Evolutionary conservation across 805 yeast genomes (phyloP).

Genomic region (Candida coleopterorum): DNA sequence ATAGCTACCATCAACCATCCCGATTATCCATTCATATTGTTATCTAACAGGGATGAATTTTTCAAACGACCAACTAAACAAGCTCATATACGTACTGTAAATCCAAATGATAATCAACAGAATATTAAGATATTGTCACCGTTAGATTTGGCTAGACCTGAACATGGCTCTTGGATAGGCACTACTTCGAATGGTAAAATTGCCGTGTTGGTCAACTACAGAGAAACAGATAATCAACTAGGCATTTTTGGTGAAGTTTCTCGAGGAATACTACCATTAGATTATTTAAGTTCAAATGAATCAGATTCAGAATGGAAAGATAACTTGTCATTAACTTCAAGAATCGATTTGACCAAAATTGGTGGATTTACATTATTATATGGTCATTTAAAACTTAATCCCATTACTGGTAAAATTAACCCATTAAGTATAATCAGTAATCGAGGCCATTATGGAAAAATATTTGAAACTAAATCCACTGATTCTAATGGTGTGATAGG

Average conservation of each 20-base stretch:
- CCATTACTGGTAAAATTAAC: slow-evolving; percentile 18
- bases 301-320: slow-evolving; percentile 45
- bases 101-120: slow-evolving; percentile 14
- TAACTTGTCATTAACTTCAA: slow-evolving; percentile 16
- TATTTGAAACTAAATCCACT: slow-evolving; percentile 17
- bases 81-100: slow-evolving; percentile 33
- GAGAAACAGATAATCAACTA: slow-evolving; percentile 39
- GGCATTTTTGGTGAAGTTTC: slow-evolving; percentile 36
- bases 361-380: slow-evolving; percentile 65
- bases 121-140: slow-evolving; percentile 55
- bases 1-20: slow-evolving; percentile 65
- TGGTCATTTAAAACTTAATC: slow-evolving; percentile 39
- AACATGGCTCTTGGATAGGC: slow-evolving; percentile 93
- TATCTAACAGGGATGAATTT: slow-evolving; percentile 87
- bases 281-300: slow-evolving; percentile 34
- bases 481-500: not conserved
- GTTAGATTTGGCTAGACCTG: slow-evolving; percentile 62
- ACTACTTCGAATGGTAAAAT: slow-evolving; percentile 52
- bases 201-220: slow-evolving; percentile 72
- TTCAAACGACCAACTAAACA: slow-evolving; percentile 65
- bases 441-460: slow-evolving; percentile 38
- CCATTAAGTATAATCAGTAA: slow-evolving; percentile 47
- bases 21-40: slow-evolving; percentile 65
- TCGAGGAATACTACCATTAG: slow-evolving; percentile 48
- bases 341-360: slow-evolving; percentile 24